Conservation (phyloP, 192 early-diverging fungal species). For the Spizellomyces punctatus region DNA sequence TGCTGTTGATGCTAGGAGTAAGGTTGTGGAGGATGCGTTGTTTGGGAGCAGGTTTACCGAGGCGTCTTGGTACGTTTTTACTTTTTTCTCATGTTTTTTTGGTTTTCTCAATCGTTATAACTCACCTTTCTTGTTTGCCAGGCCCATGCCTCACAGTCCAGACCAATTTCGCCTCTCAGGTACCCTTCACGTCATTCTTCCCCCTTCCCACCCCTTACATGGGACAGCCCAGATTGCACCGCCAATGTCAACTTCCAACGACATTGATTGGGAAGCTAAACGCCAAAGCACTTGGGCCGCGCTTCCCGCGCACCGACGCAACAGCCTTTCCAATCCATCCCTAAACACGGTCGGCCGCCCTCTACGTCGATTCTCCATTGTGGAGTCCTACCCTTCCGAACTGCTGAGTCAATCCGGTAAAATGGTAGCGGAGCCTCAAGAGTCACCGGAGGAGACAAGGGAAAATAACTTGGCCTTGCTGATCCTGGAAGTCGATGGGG, state of each 20-base stretch:
- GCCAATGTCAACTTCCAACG: background rate
- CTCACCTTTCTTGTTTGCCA: background rate
- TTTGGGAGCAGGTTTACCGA: slow-evolving; percentile 3
- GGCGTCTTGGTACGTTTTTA: background rate
- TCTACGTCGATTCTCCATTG: slow-evolving; percentile 1
- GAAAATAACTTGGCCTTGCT: background rate
- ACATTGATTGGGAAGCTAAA: slow-evolving; percentile 9
- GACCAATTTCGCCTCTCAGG: slow-evolving; percentile 12
- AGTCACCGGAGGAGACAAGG: background rate
- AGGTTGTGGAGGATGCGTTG: slow-evolving; percentile 5
- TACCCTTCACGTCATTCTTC: slow-evolving; percentile 2
- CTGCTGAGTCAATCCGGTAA: background rate
- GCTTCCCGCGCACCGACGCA: background rate
- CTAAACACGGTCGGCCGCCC: background rate
- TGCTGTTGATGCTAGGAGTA: slow-evolving; percentile 6
- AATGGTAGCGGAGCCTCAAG: background rate
- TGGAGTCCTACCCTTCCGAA: background rate
- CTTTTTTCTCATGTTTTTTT: background rate
- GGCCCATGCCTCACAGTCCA: background rate
- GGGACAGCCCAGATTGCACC: background rate
- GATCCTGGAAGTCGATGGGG: slow-evolving; percentile 4
- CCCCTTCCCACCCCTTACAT: slow-evolving; percentile 1
- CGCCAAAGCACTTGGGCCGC: background rate
- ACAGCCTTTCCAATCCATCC: background rate
- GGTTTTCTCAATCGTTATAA: background rate